phyloP scores from a whole-genome alignment of 208 protist genomes.

The Sergeia podlipaevii region DNA sequence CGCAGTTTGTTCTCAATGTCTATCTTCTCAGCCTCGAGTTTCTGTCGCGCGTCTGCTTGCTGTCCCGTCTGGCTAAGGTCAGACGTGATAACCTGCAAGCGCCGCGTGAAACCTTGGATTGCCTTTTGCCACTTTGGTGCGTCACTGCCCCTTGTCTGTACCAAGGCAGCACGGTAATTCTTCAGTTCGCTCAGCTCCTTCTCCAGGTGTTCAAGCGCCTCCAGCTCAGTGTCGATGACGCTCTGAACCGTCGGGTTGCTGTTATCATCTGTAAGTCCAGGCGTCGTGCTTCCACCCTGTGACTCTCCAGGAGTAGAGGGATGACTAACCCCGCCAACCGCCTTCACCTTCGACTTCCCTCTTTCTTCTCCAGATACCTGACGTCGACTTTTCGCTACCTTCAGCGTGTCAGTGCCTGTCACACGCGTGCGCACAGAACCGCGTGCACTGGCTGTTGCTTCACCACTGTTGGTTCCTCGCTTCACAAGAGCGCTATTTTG shows the following conservation, averaged over 20 bases:
- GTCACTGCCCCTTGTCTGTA: conserved; percentile 20
- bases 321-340: too few relatives aligned
- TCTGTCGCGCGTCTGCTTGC: neutral
- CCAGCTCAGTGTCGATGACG: conserved; percentile 47
- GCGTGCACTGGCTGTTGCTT: too few relatives aligned
- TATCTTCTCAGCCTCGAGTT: conserved; percentile 18
- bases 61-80: conserved; percentile 15
- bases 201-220: conserved; percentile 39
- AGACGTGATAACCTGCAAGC: conserved; percentile 24
- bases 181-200: conserved; percentile 56
- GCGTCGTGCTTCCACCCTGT: neutral
- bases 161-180: conserved; percentile 32
- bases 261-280: neutral
- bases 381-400: too few relatives aligned
- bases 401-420: too few relatives aligned
- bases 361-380: too few relatives aligned
- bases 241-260: conserved; percentile 13
- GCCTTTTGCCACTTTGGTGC: conserved; percentile 38
- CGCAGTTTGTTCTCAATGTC: conserved; percentile 30
- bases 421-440: too few relatives aligned
- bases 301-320: neutral
- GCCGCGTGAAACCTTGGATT: conserved; percentile 34
- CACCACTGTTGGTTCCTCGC: too few relatives aligned
- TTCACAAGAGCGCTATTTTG: too few relatives aligned
- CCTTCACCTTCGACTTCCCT: too few relatives aligned